phyloP scores from a whole-genome alignment of 176 grass and related monocot species.

The Pontederia crassipes region DNA sequence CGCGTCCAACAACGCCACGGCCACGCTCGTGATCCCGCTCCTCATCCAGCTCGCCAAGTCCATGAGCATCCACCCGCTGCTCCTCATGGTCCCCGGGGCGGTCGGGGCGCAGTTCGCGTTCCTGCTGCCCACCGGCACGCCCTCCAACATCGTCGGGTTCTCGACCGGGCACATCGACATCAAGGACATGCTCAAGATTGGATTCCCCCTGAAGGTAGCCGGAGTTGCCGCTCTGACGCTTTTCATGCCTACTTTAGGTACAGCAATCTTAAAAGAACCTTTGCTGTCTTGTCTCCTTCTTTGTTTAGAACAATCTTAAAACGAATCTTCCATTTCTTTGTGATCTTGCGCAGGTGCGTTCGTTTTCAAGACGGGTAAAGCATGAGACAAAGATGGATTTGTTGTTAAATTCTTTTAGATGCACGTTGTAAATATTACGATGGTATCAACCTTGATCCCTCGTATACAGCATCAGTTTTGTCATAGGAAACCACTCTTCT shows the following conservation, averaged over 20 bases:
- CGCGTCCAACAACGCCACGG: conserved; percentile 47
- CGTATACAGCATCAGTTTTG: too few relatives aligned
- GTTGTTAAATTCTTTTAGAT: too few relatives aligned
- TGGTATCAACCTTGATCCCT: too few relatives aligned
- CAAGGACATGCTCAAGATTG: conserved; percentile 56
- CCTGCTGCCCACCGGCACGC: conserved; percentile 57
- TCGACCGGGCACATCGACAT: conserved; percentile 53
- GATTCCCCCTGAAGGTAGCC: conserved; percentile 52
- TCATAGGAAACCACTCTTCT: too few relatives aligned
- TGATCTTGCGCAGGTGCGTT: conserved; percentile 25
- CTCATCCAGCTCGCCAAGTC: conserved; percentile 51
- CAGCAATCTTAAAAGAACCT: not conserved
- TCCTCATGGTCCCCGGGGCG: conserved; percentile 57
- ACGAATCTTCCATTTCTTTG: not conserved
- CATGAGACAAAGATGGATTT: too few relatives aligned
- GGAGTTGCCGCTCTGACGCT: conserved; percentile 32
- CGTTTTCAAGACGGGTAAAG: not conserved
- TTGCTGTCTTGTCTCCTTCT: not conserved
- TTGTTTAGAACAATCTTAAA: not conserved
- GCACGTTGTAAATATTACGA: too few relatives aligned
- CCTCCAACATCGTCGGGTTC: conserved; percentile 60
- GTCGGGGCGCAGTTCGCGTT: conserved; percentile 60
- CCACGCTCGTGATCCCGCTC: conserved; percentile 59
- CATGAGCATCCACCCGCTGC: conserved; percentile 36
- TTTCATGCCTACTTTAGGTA: conserved; percentile 40